Percentiles rank a stretch among this genome's conserved stretches.
Evolutionary conservation across 495 filamentous ascomycete genomes (phyloP).

Genomic region (Daldinia grandis): DNA sequence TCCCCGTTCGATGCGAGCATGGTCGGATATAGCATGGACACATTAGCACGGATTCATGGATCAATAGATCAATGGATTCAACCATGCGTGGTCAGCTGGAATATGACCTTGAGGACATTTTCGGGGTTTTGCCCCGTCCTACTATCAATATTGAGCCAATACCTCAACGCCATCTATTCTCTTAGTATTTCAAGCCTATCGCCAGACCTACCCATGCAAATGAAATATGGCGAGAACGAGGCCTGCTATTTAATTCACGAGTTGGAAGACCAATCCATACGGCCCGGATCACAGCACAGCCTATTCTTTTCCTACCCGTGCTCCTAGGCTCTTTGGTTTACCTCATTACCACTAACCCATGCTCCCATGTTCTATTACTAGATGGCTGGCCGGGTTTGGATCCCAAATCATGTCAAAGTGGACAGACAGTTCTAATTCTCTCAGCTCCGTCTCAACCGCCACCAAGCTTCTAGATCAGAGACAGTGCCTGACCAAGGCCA

Average conservation of each 20-base stretch:
- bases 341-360: neutral
- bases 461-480: slow-evolving; percentile 27
- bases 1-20: slow-evolving; percentile 3
- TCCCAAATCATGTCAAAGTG: slow-evolving; percentile 17
- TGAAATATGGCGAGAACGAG: slow-evolving; percentile 27
- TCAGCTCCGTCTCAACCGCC: slow-evolving; percentile 19
- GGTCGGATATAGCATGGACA: neutral
- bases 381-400: slow-evolving; percentile 1
- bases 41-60: neutral
- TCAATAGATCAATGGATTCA: slow-evolving; percentile 13
- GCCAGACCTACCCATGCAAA: slow-evolving; percentile 15
- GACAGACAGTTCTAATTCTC: slow-evolving; percentile 12
- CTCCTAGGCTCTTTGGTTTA: neutral
- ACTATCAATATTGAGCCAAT: slow-evolving; percentile 31
- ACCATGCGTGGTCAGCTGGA: slow-evolving; percentile 25
- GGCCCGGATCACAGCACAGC: slow-evolving; percentile 35
- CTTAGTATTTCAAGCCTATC: slow-evolving; percentile 6
- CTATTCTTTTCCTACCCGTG: slow-evolving; percentile 29
- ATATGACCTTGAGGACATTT: slow-evolving; percentile 15
- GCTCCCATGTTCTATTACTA: neutral
- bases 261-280: slow-evolving; percentile 26
- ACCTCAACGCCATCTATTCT: slow-evolving; percentile 36
- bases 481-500: slow-evolving; percentile 4
- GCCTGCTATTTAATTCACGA: slow-evolving; percentile 28
- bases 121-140: slow-evolving; percentile 24